Percentiles rank a stretch among this genome's conserved stretches.
These are phyloP conservation scores for Aspergillus cristatus DNA, from an alignment of 495 filamentous ascomycete genomes.

Conservation along the genomic window DNA sequence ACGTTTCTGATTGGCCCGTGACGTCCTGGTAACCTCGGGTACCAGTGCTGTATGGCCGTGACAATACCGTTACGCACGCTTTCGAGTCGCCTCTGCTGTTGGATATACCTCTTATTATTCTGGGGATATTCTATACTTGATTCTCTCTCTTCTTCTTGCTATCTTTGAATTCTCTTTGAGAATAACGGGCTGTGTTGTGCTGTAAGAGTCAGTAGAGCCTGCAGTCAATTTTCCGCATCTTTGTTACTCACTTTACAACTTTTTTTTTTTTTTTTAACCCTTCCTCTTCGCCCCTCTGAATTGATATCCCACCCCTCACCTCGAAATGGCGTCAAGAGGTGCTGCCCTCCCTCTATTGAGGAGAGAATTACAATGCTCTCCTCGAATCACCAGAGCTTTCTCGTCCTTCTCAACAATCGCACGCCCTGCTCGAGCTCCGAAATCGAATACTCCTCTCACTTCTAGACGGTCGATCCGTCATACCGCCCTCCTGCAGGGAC, in stretches of 20 bases:
- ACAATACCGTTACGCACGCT: no score
- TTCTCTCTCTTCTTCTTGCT: no score
- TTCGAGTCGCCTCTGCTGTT: no score
- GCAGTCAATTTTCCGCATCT: no score
- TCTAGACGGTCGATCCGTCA: slow-evolving; percentile 13
- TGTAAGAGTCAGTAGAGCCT: no score
- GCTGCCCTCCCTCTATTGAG: slow-evolving; percentile 35
- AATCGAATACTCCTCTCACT: slow-evolving; percentile 14
- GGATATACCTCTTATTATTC: no score
- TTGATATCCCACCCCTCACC: background rate
- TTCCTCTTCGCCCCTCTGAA: background rate
- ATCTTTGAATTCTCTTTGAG: no score
- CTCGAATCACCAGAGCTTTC: slow-evolving; percentile 19
- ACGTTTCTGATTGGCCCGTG: background rate
- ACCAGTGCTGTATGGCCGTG: background rate
- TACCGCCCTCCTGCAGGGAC: slow-evolving; percentile 12
- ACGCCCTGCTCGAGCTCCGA: slow-evolving; percentile 8
- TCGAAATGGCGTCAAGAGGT: slow-evolving; percentile 34
- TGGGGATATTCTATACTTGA: no score
- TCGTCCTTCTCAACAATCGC: slow-evolving; percentile 19
- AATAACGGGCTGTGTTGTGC: no score
- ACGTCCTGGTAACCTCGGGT: background rate
- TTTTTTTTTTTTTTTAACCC: background rate
- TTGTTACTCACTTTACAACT: background rate
- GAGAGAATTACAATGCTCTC: slow-evolving; percentile 28